A percentile compares a stretch with the other conserved stretches of the same genome.
These are phyloP conservation scores for Rhynchosporium secalis DNA, from an alignment of 2,329 filamentous ascomycete species.

Conservation along the genomic window DNA sequence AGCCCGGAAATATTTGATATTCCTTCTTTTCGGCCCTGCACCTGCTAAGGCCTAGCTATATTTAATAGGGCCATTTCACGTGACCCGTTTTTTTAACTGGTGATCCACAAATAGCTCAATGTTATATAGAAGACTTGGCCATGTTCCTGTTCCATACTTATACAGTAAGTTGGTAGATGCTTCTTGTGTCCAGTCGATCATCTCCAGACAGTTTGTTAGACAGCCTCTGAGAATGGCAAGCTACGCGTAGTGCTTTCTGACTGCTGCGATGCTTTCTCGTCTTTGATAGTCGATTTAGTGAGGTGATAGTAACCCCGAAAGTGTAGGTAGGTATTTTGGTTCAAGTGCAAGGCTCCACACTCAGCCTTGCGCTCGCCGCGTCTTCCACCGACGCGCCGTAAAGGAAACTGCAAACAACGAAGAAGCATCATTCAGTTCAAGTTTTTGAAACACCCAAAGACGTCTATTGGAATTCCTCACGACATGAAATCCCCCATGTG, in stretches of 20 bases:
- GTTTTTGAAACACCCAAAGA: background rate
- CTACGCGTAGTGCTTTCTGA: background rate
- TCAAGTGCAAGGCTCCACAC: background rate
- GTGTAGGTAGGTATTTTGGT: slow-evolving; percentile 2
- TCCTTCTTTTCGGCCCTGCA: too few relatives aligned
- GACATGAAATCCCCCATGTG: slow-evolving; percentile 22
- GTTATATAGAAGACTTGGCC: too few relatives aligned
- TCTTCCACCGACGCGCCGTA: slow-evolving; percentile 14
- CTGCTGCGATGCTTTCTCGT: background rate
- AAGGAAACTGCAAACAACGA: slow-evolving; percentile 17
- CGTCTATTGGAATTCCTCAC: background rate
- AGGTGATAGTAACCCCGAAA: background rate
- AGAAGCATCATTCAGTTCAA: background rate
- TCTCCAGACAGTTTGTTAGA: too few relatives aligned
- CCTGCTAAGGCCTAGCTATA: too few relatives aligned
- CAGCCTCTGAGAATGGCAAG: too few relatives aligned
- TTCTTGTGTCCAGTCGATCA: too few relatives aligned
- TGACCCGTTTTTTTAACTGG: too few relatives aligned
- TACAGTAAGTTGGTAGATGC: too few relatives aligned
- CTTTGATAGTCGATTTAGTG: background rate
- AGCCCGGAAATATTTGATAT: too few relatives aligned
- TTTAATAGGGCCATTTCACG: too few relatives aligned
- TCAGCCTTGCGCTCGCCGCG: slow-evolving; percentile 21
- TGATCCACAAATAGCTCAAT: too few relatives aligned
- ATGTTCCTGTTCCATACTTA: too few relatives aligned